Percentiles rank a stretch among this genome's conserved stretches.
phyloP scores from a whole-genome alignment of 176 grass and related monocot genomes.

The Otatea glauca region DNA sequence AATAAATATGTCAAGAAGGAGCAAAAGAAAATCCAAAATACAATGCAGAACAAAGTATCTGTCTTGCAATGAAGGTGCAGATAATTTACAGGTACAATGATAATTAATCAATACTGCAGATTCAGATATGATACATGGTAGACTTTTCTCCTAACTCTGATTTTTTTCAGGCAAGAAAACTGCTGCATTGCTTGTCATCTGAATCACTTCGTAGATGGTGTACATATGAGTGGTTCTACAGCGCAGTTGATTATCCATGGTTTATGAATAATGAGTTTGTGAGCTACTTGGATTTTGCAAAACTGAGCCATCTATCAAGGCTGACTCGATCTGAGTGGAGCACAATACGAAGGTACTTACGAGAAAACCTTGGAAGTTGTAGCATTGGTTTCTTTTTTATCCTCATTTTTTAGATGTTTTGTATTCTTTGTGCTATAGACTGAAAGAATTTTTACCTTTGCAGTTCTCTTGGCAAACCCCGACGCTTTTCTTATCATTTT shows the following conservation, averaged over 20 bases:
- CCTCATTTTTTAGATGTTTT: neutral
- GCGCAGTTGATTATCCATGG: slow-evolving; percentile 83
- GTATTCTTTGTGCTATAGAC: slow-evolving; percentile 17
- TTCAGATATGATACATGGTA: slow-evolving; percentile 27
- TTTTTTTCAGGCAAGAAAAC: slow-evolving; percentile 50
- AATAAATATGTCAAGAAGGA: slow-evolving; percentile 47
- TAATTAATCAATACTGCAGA: slow-evolving; percentile 25
- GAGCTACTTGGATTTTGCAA: slow-evolving; percentile 65
- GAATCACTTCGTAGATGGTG: slow-evolving; percentile 71
- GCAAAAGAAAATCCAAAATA: slow-evolving; percentile 48
- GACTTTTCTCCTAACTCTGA: slow-evolving; percentile 37
- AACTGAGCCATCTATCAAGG: slow-evolving; percentile 56
- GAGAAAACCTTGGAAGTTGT: slow-evolving; percentile 12
- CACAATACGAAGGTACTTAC: slow-evolving; percentile 59
- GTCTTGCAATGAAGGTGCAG: slow-evolving; percentile 40
- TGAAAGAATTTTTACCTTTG: slow-evolving; percentile 32
- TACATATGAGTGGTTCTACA: slow-evolving; percentile 81
- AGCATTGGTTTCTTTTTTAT: slow-evolving; percentile 17
- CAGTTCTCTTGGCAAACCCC: slow-evolving; percentile 81
- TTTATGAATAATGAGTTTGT: slow-evolving; percentile 73
- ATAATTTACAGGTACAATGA: slow-evolving; percentile 58
- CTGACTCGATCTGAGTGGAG: slow-evolving; percentile 73
- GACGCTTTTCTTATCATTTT: slow-evolving; percentile 62
- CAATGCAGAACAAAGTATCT: slow-evolving; percentile 41
- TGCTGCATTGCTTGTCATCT: slow-evolving; percentile 61